Percentiles rank a stretch among this genome's conserved stretches.
Conservation (phyloP, 164 flowering plant species). For the Umbilicus rupestris region DNA sequence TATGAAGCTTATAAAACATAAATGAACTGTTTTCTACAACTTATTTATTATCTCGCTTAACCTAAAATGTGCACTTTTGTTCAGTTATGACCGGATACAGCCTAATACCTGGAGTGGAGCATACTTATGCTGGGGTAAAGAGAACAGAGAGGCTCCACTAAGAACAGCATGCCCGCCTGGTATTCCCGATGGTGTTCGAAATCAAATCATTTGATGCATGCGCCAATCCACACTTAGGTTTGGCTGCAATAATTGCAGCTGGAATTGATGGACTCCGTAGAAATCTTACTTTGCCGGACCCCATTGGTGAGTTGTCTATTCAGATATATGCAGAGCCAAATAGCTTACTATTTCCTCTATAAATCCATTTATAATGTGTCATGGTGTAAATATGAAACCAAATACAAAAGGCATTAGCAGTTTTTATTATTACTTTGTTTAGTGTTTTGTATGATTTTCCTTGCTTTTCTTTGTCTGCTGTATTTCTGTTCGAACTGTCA, state of each 20-base stretch:
- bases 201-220: conserved; percentile 89
- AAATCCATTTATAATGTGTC: background rate
- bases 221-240: conserved; percentile 88
- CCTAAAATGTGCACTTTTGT: conserved; percentile 1
- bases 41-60: background rate
- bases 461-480: background rate
- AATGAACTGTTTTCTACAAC: background rate
- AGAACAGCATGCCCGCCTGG: conserved; percentile 96
- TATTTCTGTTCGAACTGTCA: background rate
- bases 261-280: conserved; percentile 87
- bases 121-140: conserved; percentile 91
- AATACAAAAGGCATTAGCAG: background rate
- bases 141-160: conserved; percentile 86
- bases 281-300: conserved; percentile 62
- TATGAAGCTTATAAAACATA: background rate
- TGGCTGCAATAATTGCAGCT: conserved; percentile 81
- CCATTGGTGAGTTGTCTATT: conserved; percentile 40
- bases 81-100: conserved; percentile 89
- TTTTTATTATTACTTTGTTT: too few species aligned
- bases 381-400: background rate
- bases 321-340: conserved; percentile 4
- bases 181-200: conserved; percentile 62
- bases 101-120: conserved; percentile 99
- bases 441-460: too few species aligned
- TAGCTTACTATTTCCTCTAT: conserved; percentile 5